Percentiles rank a stretch among this genome's conserved stretches.
These are phyloP conservation scores for Trichoderma breve DNA, from an alignment of 2,329 filamentous ascomycete species.

Conservation along the genomic window DNA sequence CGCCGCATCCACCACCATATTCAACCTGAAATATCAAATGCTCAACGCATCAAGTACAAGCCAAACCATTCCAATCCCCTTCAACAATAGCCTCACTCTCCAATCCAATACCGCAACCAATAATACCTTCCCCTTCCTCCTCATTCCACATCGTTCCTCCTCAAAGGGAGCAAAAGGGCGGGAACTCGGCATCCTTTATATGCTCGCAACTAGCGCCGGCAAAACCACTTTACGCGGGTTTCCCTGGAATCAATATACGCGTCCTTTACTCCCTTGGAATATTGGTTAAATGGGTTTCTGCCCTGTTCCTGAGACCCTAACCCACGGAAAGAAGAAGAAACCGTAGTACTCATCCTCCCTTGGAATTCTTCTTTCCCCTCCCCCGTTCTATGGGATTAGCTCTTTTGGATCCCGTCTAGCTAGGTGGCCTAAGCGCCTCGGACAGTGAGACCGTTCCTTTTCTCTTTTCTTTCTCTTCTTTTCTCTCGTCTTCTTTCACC, in stretches of 20 bases:
- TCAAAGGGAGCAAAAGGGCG: not conserved
- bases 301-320: not conserved
- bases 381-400: not conserved
- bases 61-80: not conserved
- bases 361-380: not conserved
- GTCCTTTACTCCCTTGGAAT: not conserved
- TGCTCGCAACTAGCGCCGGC: not conserved
- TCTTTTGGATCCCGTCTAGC: not conserved
- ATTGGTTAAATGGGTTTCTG: not conserved
- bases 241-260: slow-evolving; percentile 12
- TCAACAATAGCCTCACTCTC: not conserved
- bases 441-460: not conserved
- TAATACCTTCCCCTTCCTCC: slow-evolving; percentile 9
- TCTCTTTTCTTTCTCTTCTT: not conserved
- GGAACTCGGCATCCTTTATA: not conserved
- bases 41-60: not conserved
- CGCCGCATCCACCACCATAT: not conserved
- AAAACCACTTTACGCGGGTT: slow-evolving; percentile 12
- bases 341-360: not conserved
- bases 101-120: slow-evolving; percentile 7
- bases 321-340: not conserved
- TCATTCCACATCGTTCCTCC: not conserved
- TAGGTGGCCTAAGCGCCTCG: not conserved
- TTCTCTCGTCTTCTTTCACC: not conserved
- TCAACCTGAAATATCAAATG: not conserved